Conservation (phyloP, 1,139 yeast genomes). For the Kazachstania sp. region DNA sequence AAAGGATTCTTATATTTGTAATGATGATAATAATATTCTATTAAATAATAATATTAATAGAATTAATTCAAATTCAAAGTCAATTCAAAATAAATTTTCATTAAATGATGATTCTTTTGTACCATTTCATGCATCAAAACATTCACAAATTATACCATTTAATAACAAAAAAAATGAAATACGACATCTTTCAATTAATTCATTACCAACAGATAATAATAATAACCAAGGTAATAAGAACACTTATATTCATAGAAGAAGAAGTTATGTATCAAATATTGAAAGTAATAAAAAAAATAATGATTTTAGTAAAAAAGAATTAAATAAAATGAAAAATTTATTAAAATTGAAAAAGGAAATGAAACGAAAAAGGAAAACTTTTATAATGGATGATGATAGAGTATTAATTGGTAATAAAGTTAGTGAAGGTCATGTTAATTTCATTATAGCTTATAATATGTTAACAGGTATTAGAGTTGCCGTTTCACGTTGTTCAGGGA, state of each 20-base stretch:
- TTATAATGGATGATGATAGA: slow-evolving; percentile 46
- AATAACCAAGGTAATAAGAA: background rate
- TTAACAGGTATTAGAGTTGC: slow-evolving; percentile 94
- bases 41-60: too few relatives aligned
- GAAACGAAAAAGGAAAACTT: slow-evolving; percentile 27
- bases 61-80: too few relatives aligned
- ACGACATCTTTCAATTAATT: slow-evolving; percentile 11
- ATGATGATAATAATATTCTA: background rate
- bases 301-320: slow-evolving; percentile 27
- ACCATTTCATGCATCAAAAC: slow-evolving; percentile 28
- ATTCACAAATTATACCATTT: slow-evolving; percentile 27
- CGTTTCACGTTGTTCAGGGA: slow-evolving; percentile 83
- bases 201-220: slow-evolving; percentile 12
- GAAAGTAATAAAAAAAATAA: slow-evolving; percentile 16
- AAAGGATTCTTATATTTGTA: background rate
- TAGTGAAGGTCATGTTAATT: slow-evolving; percentile 87
- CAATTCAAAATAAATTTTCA: background rate
- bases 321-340: slow-evolving; percentile 28
- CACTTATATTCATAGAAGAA: background rate
- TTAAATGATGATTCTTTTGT: slow-evolving; percentile 11
- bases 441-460: slow-evolving; percentile 94
- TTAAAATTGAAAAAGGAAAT: slow-evolving; percentile 28
- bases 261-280: background rate
- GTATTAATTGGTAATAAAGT: slow-evolving; percentile 75
- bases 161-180: too few relatives aligned